Evolutionary conservation across 2,329 filamentous ascomycete species (phyloP), one percentile per base, ranked within the genome.

Genomic region (Trichophyton equinum): DNA sequence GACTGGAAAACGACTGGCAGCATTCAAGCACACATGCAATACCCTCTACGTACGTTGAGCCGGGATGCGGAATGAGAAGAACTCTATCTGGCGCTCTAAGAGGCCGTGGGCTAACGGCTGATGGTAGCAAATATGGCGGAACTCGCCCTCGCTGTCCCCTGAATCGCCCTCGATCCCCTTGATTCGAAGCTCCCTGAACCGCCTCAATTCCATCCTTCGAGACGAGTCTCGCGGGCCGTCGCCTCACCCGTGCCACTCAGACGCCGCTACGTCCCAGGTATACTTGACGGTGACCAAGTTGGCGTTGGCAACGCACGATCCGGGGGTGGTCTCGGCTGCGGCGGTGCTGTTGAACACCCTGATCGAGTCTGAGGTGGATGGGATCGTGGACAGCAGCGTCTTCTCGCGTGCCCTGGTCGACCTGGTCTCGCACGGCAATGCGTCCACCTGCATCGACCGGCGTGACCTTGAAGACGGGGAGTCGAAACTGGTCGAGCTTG

Each of bases 281-380:
- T 99, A 95, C 72, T 85, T 90, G 3, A 87, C 89, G 11, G 86
- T 97, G 65, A 88, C 89, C 64, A 91, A 95, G 75, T 91, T 97
- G 67, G 91, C 91, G 2, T 85, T 89, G 1, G 86, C 87, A 0
- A 91, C 88, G 36, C 87, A 89, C 72, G 88, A 95, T 73, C 88
- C 95, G 68, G 86, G 84, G 70, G 86, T 96, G 69, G 87, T 97
- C 67, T 85, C 87, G 65, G 88, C 92, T 69, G 88, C 89, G 27
- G 87, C 96, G 42, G 79, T 86, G 46, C 85, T 96, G 70, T 96
- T 96, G 74, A 90, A 89, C 61, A 91, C 90, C 15, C 81, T 99
- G 64, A 89, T 97, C 68, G 94, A 99, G 75, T 94, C 91, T 72
- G 94, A 97, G 73, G 91, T 96, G 75, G 94, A 96, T 71, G 90